phyloP scores from a whole-genome alignment of 2,329 filamentous ascomycete species.

The Colletotrichum limetticola region DNA sequence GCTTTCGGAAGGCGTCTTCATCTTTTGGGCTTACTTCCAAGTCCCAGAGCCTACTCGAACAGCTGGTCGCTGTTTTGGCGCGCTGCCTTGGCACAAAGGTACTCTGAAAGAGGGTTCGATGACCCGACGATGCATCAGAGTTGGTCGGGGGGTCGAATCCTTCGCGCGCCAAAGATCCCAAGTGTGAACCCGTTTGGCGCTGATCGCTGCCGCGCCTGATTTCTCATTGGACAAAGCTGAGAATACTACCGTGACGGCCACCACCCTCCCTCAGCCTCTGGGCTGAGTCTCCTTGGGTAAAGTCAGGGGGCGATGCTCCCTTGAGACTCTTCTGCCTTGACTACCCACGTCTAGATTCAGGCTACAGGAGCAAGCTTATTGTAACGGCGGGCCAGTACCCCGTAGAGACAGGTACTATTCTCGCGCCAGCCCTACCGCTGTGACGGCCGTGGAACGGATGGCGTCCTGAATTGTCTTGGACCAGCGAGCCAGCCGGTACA shows the following conservation, averaged over 20 bases:
- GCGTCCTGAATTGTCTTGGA: not conserved
- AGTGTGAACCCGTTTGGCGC: not conserved
- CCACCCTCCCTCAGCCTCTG: not conserved
- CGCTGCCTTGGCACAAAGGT: not conserved
- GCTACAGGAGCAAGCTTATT: not conserved
- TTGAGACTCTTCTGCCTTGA: not conserved
- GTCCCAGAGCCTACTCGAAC: not conserved
- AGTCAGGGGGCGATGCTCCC: slow-evolving; percentile 7
- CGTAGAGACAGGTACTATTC: not conserved
- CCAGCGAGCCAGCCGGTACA: not conserved
- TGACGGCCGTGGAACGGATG: not conserved
- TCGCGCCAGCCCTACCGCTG: slow-evolving; percentile 17
- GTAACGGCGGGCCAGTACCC: not conserved
- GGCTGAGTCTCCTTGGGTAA: slow-evolving; percentile 6
- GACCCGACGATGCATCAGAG: slow-evolving; percentile 1
- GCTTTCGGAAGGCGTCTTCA: not conserved
- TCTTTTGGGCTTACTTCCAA: not conserved
- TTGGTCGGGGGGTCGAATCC: slow-evolving; percentile 16
- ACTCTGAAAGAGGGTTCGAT: not conserved
- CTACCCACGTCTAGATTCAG: not conserved
- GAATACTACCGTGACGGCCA: not conserved
- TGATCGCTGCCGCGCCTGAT: not conserved
- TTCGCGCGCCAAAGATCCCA: slow-evolving; percentile 1
- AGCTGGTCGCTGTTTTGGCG: not conserved
- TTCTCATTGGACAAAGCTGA: slow-evolving; percentile 3